phyloP scores from a whole-genome alignment of 805 yeast species.

The Cyberlindnera galapagoensis region DNA sequence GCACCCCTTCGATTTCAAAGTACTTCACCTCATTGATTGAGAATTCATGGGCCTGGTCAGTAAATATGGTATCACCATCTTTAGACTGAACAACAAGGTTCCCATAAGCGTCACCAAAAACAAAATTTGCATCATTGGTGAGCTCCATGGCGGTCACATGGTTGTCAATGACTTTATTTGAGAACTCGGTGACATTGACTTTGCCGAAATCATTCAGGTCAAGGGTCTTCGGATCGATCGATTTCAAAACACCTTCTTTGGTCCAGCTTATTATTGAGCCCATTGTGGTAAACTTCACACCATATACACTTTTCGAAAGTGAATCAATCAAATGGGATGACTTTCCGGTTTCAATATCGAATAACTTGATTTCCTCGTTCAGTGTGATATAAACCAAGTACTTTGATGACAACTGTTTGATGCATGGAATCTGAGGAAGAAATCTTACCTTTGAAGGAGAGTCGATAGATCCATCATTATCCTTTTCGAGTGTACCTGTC shows the following conservation, averaged over 20 bases:
- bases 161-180: constrained; percentile 32
- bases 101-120: constrained; percentile 48
- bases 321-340: constrained; percentile 28
- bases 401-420: constrained; percentile 22
- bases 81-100: constrained; percentile 24
- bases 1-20: constrained; percentile 25
- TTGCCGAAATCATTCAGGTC: constrained; percentile 7
- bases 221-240: constrained; percentile 17
- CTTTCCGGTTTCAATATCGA: constrained; percentile 13
- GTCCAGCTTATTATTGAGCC: constrained; percentile 36
- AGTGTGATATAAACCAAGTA: constrained; percentile 30
- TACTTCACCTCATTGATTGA: constrained; percentile 39
- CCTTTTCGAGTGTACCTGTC: constrained; percentile 21
- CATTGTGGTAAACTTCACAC: constrained; percentile 30
- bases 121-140: constrained; percentile 21
- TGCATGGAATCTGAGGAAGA: constrained; percentile 14
- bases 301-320: constrained; percentile 32
- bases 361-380: constrained; percentile 31
- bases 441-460: constrained; percentile 23
- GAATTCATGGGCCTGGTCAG: constrained; percentile 44
- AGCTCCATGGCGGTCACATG: constrained; percentile 36
- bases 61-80: constrained; percentile 18
- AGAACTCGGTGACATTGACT: constrained; percentile 19
- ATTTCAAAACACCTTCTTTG: constrained; percentile 33
- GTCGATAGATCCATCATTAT: constrained; percentile 28